phyloP scores from a whole-genome alignment of 768 basidiomycete genomes.

The Suillus subalutaceus region DNA sequence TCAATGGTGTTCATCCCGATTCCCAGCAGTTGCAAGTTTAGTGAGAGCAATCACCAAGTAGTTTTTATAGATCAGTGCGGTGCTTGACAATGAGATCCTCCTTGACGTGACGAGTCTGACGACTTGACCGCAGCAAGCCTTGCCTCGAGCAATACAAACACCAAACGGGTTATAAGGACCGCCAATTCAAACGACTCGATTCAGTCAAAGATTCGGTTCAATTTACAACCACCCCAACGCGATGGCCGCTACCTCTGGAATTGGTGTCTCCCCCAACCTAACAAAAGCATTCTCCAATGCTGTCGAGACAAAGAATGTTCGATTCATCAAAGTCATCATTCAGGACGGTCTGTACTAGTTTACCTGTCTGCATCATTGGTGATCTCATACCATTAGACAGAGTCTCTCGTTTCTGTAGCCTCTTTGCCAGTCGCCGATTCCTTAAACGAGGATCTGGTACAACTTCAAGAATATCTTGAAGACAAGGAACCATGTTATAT shows the following conservation, averaged over 20 bases:
- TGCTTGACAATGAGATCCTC: neutral
- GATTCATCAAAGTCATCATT: constrained; percentile 82
- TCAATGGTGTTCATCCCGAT: too few relatives aligned
- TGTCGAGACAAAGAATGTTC: constrained; percentile 48
- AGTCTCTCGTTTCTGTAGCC: constrained; percentile 65
- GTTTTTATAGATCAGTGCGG: neutral
- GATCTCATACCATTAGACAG: constrained; percentile 44
- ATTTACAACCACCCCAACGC: neutral
- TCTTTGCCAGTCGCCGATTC: constrained; percentile 52
- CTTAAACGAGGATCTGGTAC: constrained; percentile 62
- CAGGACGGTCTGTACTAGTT: constrained; percentile 59
- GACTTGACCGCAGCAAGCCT: neutral
- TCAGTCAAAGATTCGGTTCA: neutral
- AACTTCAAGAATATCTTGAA: constrained; percentile 59
- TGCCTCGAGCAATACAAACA: neutral
- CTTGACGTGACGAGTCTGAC: neutral
- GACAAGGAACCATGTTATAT: constrained; percentile 75
- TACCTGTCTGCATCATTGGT: constrained; percentile 11
- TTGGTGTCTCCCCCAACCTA: constrained; percentile 63
- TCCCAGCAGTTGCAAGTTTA: too few relatives aligned
- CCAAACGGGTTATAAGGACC: neutral
- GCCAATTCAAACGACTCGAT: neutral
- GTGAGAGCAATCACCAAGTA: too few relatives aligned
- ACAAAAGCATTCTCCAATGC: constrained; percentile 59
- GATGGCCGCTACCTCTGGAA: constrained; percentile 80